Evolutionary conservation across 2,329 filamentous ascomycete genomes (phyloP), one percentile per base, ranked within the genome.

Genomic region (Elsinoe ampelina): DNA sequence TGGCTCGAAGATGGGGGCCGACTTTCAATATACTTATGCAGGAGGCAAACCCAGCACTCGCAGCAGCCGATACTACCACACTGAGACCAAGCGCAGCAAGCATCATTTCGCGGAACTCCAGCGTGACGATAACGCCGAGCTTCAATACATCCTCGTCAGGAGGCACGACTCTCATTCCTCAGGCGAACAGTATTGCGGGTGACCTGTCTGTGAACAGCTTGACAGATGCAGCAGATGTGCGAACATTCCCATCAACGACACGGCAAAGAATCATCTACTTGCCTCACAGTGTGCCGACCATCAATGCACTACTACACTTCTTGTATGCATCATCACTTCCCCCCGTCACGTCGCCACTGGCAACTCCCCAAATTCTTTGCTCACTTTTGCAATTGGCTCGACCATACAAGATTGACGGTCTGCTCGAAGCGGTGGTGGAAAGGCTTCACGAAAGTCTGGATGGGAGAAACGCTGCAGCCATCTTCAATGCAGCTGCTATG

Each of bases 401-500:
- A 3, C 92, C 93, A 0, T 98, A 98, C 69, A 87, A 90, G 61
- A 81, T 98, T 47, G 91, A 97, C 64, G 93, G 93, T 0, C 79
- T 98, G 1, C 77, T 97, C 1, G 93, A 98, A 73, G 89, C 89
- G 0, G 89, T 95, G 1, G 89, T 97, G 8, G 90, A 97, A 70
- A 83, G 92, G 6, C 78, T 98, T 0, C 93, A 98, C 66, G 80
- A 87, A 30, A 81, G 95, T 0, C 81, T 98, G 3, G 93, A 98
- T 69, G 93, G 89, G 48, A 82, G 92, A 47, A 98, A 97, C 63
- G 92, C 93, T 0, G 93, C 93, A 0, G 93, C 93, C 5, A 91
- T 98, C 0, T 98, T 98, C 77, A 98, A 98, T 63, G 93, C 93
- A 0, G 93, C 92, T 0, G 93, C 93, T 55, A 97, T 97, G 93